Evolutionary conservation across 2,329 filamentous ascomycete genomes (phyloP), one percentile per base, ranked within the genome.

Genomic region (Aspergillus intermedius): DNA sequence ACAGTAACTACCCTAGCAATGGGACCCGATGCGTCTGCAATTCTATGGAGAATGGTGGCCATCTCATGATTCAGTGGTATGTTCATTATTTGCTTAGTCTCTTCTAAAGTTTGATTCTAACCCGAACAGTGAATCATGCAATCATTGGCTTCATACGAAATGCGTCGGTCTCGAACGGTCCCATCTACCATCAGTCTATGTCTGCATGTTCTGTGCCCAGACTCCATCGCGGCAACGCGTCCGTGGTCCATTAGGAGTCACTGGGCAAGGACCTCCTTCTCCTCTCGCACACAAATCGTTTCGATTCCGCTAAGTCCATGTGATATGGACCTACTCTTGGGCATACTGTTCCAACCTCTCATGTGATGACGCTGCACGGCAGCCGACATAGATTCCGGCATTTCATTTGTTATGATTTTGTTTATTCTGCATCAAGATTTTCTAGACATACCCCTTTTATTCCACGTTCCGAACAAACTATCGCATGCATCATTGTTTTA

Each of bases 1-100:
- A 74, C 52, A 77, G 71, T 54, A 72, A 75, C 17, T 30, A 30
- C 10, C 74, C 74, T 8, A 75, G 74, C 51, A 74, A 67, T 51
- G 75, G 75, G 32, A 81, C 79, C 8, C 74, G 80, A 34, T 84
- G 81, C 61, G 64, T 81, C 22, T 84, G 81, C 58, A 75, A 77
- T 45, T 73, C 75, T 13, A 67, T 72, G 45, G 74, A 78, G 37
- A 79, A 75, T 46, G 74, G 75, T 47, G 77, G 75, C 19, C 74
- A 75, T 55, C 62, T 77, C 25, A 80, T 84, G 76, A 74, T 84
- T 42, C 80, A 82, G 68, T 84, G 74, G 74, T 76, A 62, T 59
- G 66, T 60, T 42, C 21, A 5, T 22, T 22, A 2, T 5, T 22
- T 22, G 21, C 21, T 22, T 22, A 22, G 21, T 5, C 5, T 23